A percentile compares a stretch with the other conserved stretches of the same genome.
Conservation (phyloP, 1,284 basidiomycete genomes). For the Moesziomyces antarcticus region DNA sequence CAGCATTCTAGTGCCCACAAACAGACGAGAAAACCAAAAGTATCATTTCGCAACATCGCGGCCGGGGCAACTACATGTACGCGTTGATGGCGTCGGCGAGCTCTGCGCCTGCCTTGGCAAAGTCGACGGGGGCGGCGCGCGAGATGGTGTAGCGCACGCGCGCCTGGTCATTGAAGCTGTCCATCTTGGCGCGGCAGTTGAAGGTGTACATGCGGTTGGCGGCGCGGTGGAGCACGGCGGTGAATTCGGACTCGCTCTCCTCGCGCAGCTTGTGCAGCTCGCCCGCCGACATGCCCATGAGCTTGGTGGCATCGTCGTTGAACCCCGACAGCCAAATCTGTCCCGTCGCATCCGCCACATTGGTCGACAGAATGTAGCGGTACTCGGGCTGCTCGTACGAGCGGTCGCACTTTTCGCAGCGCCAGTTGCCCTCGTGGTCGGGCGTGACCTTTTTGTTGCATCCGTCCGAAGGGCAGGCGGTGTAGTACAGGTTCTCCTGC, state of each 20-base stretch:
- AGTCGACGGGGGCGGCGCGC: conserved; percentile 54
- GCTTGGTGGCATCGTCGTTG: conserved; percentile 86
- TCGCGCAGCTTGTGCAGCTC: conserved; percentile 80
- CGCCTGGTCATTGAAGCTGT: conserved; percentile 63
- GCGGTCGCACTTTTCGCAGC: conserved; percentile 92
- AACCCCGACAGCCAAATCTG: conserved; percentile 95
- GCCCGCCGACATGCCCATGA: conserved; percentile 81
- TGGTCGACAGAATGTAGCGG: conserved; percentile 90
- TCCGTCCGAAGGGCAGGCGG: conserved; percentile 82
- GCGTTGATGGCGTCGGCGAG: conserved; percentile 58
- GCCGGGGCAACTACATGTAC: conserved; percentile 21
- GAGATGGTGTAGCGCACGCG: conserved; percentile 64
- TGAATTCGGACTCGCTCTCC: conserved; percentile 76
- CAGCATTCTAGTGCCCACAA: no score
- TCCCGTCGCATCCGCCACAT: conserved; percentile 86
- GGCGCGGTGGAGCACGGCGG: conserved; percentile 75
- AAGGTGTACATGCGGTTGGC: conserved; percentile 82
- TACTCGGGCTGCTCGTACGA: conserved; percentile 80
- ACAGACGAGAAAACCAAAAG: background rate
- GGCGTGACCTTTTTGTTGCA: conserved; percentile 94
- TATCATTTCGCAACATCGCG: background rate
- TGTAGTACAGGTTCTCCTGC: conserved; percentile 85
- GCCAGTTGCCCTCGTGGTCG: conserved; percentile 76
- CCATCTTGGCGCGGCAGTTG: conserved; percentile 81
- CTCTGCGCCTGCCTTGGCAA: conserved; percentile 58